Percentiles rank a stretch among this genome's conserved stretches.
phyloP scores from a whole-genome alignment of 352 stramenopile species.

The Lagenidium giganteum region DNA sequence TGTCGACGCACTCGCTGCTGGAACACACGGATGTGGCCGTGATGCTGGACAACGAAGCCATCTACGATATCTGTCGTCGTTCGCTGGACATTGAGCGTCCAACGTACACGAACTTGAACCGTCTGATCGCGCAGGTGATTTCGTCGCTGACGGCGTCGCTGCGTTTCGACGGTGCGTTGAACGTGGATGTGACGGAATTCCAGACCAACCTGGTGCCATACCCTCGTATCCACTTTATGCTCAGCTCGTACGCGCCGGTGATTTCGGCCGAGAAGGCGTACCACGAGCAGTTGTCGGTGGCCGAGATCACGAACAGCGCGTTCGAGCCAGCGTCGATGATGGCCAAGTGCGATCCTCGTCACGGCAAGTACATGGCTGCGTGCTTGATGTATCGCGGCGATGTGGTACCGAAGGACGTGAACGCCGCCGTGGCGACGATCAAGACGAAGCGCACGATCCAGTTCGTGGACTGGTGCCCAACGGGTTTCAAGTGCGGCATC shows the following conservation, averaged over 20 bases:
- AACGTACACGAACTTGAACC: conserved; percentile 99
- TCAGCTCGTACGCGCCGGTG: conserved; percentile 97
- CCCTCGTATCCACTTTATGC: conserved; percentile 99
- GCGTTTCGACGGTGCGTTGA: conserved; percentile 97
- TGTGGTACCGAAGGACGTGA: conserved; percentile 90
- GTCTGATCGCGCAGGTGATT: conserved; percentile 97
- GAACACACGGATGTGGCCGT: conserved; percentile 98
- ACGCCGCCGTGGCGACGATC: conserved; percentile 94
- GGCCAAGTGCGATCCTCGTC: conserved; percentile 98
- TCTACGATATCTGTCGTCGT: conserved; percentile 97
- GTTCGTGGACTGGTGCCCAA: conserved; percentile 99
- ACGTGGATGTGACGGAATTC: conserved; percentile 99
- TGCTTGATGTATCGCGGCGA: conserved; percentile 98
- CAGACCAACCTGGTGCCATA: conserved; percentile 99
- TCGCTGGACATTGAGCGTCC: conserved; percentile 97
- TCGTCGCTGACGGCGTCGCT: conserved; percentile 97
- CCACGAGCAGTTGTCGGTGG: conserved; percentile 96
- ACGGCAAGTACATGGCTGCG: conserved; percentile 99
- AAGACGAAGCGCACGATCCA: conserved; percentile 98
- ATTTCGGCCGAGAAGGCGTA: conserved; percentile 98
- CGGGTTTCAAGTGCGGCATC: conserved; percentile 99
- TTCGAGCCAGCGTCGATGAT: conserved; percentile 99
- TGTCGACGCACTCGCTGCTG: conserved; percentile 96
- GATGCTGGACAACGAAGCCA: conserved; percentile 98
- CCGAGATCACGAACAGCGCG: conserved; percentile 98